These are phyloP conservation scores for Prinsepia uniflora DNA, from an alignment of 306 rosid species.

Conservation along the genomic window DNA sequence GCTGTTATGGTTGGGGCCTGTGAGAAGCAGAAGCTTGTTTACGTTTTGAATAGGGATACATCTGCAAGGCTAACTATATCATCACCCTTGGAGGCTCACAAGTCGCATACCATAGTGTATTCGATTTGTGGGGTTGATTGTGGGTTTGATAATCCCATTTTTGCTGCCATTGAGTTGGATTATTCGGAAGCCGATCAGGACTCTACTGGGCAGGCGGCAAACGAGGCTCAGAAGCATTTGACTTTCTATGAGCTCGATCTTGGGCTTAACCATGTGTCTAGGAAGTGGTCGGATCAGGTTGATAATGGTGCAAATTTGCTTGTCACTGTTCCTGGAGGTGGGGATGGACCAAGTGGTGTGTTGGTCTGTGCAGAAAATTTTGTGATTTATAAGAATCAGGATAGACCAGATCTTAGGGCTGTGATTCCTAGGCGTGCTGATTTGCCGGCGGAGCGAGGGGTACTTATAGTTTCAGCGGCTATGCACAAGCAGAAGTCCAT, in stretches of 20 bases:
- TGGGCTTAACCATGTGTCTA: slow-evolving; percentile 88
- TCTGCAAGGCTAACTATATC: slow-evolving; percentile 92
- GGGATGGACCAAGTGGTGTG: slow-evolving; percentile 96
- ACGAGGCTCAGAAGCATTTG: slow-evolving; percentile 76
- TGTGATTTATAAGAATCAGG: slow-evolving; percentile 95
- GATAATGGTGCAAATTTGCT: slow-evolving; percentile 93
- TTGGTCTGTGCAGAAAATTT: slow-evolving; percentile 93
- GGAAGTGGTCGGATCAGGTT: slow-evolving; percentile 95
- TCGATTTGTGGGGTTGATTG: slow-evolving; percentile 93
- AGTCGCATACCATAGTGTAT: slow-evolving; percentile 78
- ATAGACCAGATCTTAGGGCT: slow-evolving; percentile 80
- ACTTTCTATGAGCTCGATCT: slow-evolving; percentile 90
- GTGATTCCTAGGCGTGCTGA: slow-evolving; percentile 85
- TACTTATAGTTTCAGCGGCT: slow-evolving; percentile 89
- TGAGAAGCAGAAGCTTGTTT: slow-evolving; percentile 92
- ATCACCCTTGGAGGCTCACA: slow-evolving; percentile 89
- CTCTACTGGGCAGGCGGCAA: slow-evolving; percentile 73
- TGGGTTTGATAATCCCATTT: slow-evolving; percentile 93
- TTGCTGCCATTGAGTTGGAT: slow-evolving; percentile 89
- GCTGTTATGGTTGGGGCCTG: slow-evolving; percentile 97
- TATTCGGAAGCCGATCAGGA: slow-evolving; percentile 88
- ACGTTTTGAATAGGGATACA: slow-evolving; percentile 85
- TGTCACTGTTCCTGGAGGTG: slow-evolving; percentile 97
- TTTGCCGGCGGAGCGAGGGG: slow-evolving; percentile 86
- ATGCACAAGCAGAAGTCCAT: slow-evolving; percentile 69